Evolutionary conservation across 1,139 yeast genomes (phyloP).

Genomic region (Suhomyces bolitotheri): DNA sequence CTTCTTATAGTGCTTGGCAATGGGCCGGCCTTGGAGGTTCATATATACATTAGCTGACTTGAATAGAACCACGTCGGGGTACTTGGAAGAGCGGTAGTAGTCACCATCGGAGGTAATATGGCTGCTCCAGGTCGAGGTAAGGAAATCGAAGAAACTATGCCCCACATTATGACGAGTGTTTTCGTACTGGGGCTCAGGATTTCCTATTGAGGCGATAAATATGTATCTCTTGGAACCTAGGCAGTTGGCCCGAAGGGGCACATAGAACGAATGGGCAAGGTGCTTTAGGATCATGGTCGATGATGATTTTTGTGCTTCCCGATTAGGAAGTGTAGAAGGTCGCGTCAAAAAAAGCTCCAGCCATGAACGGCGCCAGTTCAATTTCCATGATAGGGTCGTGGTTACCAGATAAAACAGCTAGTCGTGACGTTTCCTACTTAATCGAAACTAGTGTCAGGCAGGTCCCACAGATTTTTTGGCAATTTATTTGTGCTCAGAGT

Average conservation of each 20-base stretch:
- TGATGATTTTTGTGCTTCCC: neutral
- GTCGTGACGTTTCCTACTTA: no score
- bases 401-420: no score
- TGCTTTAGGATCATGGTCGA: conserved; percentile 9
- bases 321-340: neutral
- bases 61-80: conserved; percentile 33
- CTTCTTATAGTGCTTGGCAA: conserved; percentile 48
- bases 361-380: no score
- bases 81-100: conserved; percentile 23
- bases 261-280: conserved; percentile 7
- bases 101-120: conserved; percentile 16
- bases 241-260: conserved; percentile 7
- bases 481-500: no score
- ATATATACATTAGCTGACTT: conserved; percentile 57
- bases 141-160: conserved; percentile 49
- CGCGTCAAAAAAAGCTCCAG: no score
- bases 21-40: conserved; percentile 66
- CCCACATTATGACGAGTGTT: conserved; percentile 82
- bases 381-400: no score
- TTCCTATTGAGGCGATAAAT: conserved; percentile 67
- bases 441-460: no score
- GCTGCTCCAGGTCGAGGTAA: conserved; percentile 26
- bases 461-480: no score
- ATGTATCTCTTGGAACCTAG: conserved; percentile 21
- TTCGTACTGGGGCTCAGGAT: conserved; percentile 64